Evolutionary conservation across 805 yeast genomes (phyloP), one percentile per base, ranked within the genome.

Genomic region (Candida krabiensis): DNA sequence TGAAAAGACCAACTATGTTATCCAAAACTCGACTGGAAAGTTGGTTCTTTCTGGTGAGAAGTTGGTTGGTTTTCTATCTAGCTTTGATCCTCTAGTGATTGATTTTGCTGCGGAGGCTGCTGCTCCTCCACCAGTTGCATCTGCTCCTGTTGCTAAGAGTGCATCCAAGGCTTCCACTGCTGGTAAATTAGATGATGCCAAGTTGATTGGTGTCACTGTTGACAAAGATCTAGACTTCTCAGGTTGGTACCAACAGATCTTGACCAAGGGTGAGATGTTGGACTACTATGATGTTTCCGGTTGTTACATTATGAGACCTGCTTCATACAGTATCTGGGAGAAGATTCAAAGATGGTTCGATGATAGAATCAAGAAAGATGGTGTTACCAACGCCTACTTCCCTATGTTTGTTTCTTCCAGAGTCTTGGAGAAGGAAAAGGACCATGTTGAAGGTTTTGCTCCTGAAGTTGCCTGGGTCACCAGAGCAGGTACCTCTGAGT

Each of bases 401-500:
- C 99, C 99, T 49, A 87, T 93, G 97, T 93, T 93, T 60, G 98
- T 93, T 35, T 89, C 97, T 8, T 73, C 86, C 32, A 79, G 81
- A 53, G 99, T 95, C 16, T 73, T 93, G 56, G 98, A 95, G 70
- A 88, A 83, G 70, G 99, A 93, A 73, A 93, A 93, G 69, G 99
- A 93, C 61, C 99, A 93, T 63, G 80, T 93, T 54, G 99, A 93
- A 68, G 99, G 99, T 30, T 93, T 93, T 64, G 99, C 99, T 32
- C 99, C 99, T 18, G 99, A 93, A 69, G 99, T 93, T 40, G 99
- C 99, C 18, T 93, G 99, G 99, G 99, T 93, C 52, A 93, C 99
- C 40, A 80, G 74, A 57, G 99, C 99, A 38, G 99, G 99, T 56
- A 64, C 70, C 22, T 84, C 96, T 23, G 98, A 93, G 34, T 75